Evolutionary conservation across 78 protist genomes (phyloP), one percentile per base, ranked within the genome.

Genomic region (Thecamonas trahens): DNA sequence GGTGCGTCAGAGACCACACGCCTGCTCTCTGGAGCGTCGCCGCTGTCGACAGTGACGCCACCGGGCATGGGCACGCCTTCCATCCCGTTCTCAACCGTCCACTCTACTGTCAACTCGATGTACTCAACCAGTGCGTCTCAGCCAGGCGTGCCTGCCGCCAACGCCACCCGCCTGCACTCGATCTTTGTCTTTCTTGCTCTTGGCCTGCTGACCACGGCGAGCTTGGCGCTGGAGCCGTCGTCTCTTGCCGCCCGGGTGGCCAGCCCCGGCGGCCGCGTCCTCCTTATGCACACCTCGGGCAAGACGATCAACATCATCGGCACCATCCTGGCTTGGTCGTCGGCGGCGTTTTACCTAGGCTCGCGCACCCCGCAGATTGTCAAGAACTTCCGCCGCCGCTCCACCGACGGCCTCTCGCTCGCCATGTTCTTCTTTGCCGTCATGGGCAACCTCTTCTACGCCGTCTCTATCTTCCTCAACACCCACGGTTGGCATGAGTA

Each of bases 391-490:
- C 61, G 28, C 31, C 66, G 83, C 38, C 9, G 34, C 29, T 71
- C 78, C 20, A 61, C 72, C 35, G 76, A 49, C 2, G 83, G 83
- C 4, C 61, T 77, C 47, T 22, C 83, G 47, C 11, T 77, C 67
- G 37, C 63, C 57, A 77, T 77, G 83, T 77, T 77, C 42, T 1
- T 68, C 54, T 9, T 61, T 59, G 83, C 83, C 7, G 64, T 70
- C 15, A 4, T 70, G 14, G 83, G 74, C 14, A 77, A 70, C 54
- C 20, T 59, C 18, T 55, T 61, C 9, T 77, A 71, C 55, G 45
- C 67, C 52, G 3, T 77, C 31, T 3, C 59, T 29, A 42, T 77
- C 60, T 39, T 77, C 63, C 20, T 77, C 34, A n/a, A 17, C 32
- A 4, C 45, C 26, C 1, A 11, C 52, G 45, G 67, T 72, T 22